Percentiles rank a stretch among this genome's conserved stretches.
Conservation (phyloP, 2,329 filamentous ascomycete species). For the Penicillium sp. region DNA sequence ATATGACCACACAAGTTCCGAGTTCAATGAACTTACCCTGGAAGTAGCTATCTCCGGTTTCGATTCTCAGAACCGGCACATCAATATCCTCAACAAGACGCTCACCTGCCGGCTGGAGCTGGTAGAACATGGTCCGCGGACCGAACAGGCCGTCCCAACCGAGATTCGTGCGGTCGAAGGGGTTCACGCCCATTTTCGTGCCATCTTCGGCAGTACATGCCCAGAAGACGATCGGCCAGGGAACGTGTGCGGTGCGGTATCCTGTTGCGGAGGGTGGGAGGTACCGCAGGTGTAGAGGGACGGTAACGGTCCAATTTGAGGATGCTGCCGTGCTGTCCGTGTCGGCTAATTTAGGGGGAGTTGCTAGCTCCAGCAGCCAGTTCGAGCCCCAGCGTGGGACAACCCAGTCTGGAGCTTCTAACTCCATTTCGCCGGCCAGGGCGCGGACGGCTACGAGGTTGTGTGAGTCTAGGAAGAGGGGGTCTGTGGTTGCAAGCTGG, state of each 20-base stretch:
- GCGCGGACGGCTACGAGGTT: conserved; percentile 67
- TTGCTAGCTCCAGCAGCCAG: conserved; percentile 68
- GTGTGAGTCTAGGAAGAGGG: conserved; percentile 74
- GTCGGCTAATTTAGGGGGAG: conserved; percentile 39
- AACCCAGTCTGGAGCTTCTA: conserved; percentile 85
- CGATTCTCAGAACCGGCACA: conserved; percentile 63
- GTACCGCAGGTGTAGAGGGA: conserved; percentile 86
- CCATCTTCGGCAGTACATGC: conserved; percentile 64
- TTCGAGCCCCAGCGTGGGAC: conserved; percentile 73
- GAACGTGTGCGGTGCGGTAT: conserved; percentile 56
- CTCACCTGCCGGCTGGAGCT: conserved; percentile 56
- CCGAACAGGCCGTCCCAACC: conserved; percentile 81
- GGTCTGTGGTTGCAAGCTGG: conserved; percentile 58
- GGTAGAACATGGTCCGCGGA: conserved; percentile 76
- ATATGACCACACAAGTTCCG: conserved; percentile 58
- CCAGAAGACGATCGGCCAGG: conserved; percentile 87
- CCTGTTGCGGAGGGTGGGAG: conserved; percentile 60
- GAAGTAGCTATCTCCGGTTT: conserved; percentile 45
- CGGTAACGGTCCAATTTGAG: conserved; percentile 41
- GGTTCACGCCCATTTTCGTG: conserved; percentile 67
- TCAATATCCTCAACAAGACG: conserved; percentile 53
- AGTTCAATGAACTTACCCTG: conserved; percentile 42
- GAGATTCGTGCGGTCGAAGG: conserved; percentile 80
- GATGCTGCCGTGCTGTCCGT: background rate
- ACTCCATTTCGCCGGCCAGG: conserved; percentile 72